These are phyloP conservation scores for Asterionellopsis glacialis DNA, from an alignment of 108 stramenopile species.

Conservation along the genomic window DNA sequence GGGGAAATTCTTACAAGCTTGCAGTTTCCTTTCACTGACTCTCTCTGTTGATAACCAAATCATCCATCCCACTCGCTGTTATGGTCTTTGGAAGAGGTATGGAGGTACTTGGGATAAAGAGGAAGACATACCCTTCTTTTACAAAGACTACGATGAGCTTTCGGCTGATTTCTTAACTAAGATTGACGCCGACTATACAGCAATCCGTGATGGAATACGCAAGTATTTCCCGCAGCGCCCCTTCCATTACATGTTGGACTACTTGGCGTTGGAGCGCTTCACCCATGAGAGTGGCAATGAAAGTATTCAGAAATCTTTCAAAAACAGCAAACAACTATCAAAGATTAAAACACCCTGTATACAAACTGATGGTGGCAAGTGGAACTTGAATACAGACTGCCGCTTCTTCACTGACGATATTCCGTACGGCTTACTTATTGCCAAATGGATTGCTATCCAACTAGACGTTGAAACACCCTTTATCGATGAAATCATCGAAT, in stretches of 20 bases:
- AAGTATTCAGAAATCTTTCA: conserved; percentile 35
- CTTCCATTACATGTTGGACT: conserved; percentile 48
- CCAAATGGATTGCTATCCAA: conserved; percentile 37
- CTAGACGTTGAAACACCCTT: conserved; percentile 35
- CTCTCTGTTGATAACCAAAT: conserved; percentile 50
- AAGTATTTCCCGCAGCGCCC: conserved; percentile 28
- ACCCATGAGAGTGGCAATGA: conserved; percentile 24
- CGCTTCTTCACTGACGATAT: conserved; percentile 53
- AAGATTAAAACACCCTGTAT: conserved; percentile 41
- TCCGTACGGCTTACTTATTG: conserved; percentile 42
- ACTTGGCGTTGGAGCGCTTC: conserved; percentile 36
- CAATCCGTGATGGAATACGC: conserved; percentile 29
- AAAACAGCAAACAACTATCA: conserved; percentile 33
- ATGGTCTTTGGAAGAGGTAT: conserved; percentile 45
- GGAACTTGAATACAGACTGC: conserved; percentile 20
- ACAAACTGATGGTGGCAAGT: conserved; percentile 22
- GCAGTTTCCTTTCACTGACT: conserved; percentile 37
- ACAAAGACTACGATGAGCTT: conserved; percentile 42
- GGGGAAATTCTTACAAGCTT: conserved; percentile 36
- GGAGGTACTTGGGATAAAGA: conserved; percentile 29
- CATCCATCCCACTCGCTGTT: conserved; percentile 43
- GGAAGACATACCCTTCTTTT: conserved; percentile 41
- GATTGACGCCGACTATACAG: conserved; percentile 37
- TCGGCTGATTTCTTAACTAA: conserved; percentile 27
- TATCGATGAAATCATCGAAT: conserved; percentile 44